A percentile compares a stretch with the other conserved stretches of the same genome.
phyloP scores from a whole-genome alignment of 768 basidiomycete genomes.

The Asterophora lycoperdoides region DNA sequence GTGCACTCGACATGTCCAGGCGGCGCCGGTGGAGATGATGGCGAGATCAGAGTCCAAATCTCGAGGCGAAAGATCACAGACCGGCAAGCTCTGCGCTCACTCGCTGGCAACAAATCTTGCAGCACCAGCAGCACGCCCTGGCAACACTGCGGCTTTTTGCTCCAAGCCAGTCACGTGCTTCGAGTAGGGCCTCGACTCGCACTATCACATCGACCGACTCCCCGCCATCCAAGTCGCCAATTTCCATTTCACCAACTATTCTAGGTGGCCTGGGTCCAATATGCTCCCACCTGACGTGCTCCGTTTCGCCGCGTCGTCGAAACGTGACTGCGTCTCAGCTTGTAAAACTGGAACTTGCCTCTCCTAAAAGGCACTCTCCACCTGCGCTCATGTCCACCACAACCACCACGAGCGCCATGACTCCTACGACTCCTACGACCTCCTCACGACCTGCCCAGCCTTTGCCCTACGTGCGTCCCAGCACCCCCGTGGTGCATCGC shows the following conservation, averaged over 20 bases:
- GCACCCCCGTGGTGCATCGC: background rate
- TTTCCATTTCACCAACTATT: background rate
- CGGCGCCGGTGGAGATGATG: conserved; percentile 14
- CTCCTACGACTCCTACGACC: background rate
- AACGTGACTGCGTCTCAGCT: background rate
- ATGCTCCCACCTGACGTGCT: too few relatives aligned
- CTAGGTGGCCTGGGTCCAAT: background rate
- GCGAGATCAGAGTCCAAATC: conserved; percentile 9
- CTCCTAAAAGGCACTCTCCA: too few relatives aligned
- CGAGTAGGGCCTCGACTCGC: too few relatives aligned
- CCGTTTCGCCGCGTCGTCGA: too few relatives aligned
- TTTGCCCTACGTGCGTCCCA: background rate
- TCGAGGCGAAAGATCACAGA: too few relatives aligned
- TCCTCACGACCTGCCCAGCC: background rate
- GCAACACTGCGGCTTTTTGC: conserved; percentile 13
- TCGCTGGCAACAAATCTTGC: too few relatives aligned
- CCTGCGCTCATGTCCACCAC: background rate
- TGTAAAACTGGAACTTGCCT: too few relatives aligned
- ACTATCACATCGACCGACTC: too few relatives aligned
- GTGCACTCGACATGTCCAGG: conserved; percentile 39
- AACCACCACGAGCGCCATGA: background rate
- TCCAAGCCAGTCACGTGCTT: conserved; percentile 10
- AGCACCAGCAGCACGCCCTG: conserved; percentile 6
- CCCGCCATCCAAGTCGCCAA: too few relatives aligned
- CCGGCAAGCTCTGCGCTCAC: too few relatives aligned